phyloP scores from a whole-genome alignment of 83 land plant species.

The Diphasiastrum complanatum region DNA sequence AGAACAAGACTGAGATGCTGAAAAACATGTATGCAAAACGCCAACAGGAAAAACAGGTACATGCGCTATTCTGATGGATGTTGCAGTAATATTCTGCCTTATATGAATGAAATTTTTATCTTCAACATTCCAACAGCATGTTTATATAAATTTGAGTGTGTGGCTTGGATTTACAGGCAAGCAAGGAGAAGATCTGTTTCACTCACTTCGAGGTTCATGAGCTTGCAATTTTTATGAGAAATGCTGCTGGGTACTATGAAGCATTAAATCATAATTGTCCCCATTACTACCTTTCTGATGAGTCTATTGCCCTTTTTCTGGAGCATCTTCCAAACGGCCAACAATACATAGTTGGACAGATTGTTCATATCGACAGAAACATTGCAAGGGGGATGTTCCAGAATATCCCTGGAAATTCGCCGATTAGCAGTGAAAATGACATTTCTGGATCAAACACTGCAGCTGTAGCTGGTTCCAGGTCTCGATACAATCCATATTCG shows the following conservation, averaged over 20 bases:
- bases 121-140: neutral
- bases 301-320: conserved; percentile 89
- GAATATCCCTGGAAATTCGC: too few species aligned
- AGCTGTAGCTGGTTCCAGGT: conserved; percentile 10
- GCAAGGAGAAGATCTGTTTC: conserved; percentile 87
- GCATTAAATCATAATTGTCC: conserved; percentile 78
- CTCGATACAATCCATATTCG: conserved; percentile 59
- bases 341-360: conserved; percentile 80
- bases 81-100: neutral
- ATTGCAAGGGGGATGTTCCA: conserved; percentile 45
- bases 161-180: conserved; percentile 46
- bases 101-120: neutral
- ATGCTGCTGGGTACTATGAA: conserved; percentile 76
- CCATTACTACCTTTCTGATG: conserved; percentile 80
- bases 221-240: conserved; percentile 82
- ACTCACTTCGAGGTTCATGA: conserved; percentile 86
- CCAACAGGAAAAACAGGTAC: conserved; percentile 85
- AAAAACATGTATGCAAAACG: conserved; percentile 68
- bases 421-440: too few species aligned
- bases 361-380: conserved; percentile 88
- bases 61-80: neutral
- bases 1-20: conserved; percentile 61
- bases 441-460: conserved; percentile 1
- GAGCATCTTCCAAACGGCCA: conserved; percentile 53
- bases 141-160: conserved; percentile 3